phyloP scores from a whole-genome alignment of 1,284 basidiomycete species.

The Apiotrichum laibachii region DNA sequence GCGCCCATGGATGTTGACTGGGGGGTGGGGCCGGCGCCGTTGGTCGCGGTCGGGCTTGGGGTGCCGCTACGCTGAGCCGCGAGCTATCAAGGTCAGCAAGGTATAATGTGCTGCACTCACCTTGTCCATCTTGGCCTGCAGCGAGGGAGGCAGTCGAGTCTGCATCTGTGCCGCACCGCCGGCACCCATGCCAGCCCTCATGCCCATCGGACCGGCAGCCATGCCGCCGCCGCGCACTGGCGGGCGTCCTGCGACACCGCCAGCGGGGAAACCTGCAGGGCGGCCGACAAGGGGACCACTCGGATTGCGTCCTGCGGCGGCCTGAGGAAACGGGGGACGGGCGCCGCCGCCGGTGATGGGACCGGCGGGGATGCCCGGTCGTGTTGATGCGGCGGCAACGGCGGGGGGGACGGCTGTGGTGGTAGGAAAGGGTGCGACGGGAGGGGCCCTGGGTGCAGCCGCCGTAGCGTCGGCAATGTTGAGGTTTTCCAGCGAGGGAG shows the following conservation, averaged over 20 bases:
- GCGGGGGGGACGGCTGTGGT: not conserved
- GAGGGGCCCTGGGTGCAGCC: not conserved
- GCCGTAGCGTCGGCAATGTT: not conserved
- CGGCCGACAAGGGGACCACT: not conserved
- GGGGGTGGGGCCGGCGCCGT: conserved; percentile 25
- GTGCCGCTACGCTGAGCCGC: conserved; percentile 18
- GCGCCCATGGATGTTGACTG: conserved; percentile 46
- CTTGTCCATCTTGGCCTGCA: conserved; percentile 88
- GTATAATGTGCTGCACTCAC: conserved; percentile 21
- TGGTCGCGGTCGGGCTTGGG: conserved; percentile 10
- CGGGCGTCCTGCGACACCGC: not conserved
- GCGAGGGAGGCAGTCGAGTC: conserved; percentile 66
- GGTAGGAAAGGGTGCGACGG: not conserved
- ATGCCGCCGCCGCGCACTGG: conserved; percentile 17
- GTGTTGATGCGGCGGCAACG: not conserved
- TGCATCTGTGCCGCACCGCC: conserved; percentile 30
- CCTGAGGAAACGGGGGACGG: not conserved
- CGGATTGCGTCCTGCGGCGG: not conserved
- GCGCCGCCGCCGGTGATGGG: too few relatives aligned
- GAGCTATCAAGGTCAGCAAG: conserved; percentile 14
- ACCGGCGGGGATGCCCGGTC: too few relatives aligned
- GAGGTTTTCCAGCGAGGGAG: not conserved
- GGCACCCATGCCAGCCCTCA: conserved; percentile 31
- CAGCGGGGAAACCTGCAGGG: not conserved
- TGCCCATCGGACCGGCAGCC: conserved; percentile 34